phyloP scores from a whole-genome alignment of 2,329 filamentous ascomycete species.

The Seiridium cupressi region DNA sequence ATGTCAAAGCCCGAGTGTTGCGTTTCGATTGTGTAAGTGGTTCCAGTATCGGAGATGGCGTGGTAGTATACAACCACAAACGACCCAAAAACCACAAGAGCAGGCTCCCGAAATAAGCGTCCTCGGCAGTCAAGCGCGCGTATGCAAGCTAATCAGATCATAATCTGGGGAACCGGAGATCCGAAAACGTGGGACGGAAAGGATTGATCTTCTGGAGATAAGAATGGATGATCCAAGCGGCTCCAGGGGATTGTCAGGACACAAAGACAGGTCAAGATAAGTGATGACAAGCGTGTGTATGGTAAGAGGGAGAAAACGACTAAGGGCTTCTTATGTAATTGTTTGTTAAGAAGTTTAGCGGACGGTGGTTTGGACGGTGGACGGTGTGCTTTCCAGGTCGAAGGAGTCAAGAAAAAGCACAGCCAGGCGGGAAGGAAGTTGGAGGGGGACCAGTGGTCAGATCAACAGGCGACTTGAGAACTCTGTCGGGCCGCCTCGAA shows the following conservation, averaged over 20 bases:
- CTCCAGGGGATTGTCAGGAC: conserved; percentile 23
- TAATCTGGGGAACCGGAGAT: conserved; percentile 37
- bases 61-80: conserved; percentile 8
- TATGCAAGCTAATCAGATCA: conserved; percentile 41
- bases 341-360: conserved; percentile 11
- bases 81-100: not conserved
- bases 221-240: conserved; percentile 31
- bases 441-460: not conserved
- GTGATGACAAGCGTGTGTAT: conserved; percentile 26
- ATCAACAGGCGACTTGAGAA: conserved; percentile 1
- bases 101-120: not conserved
- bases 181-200: conserved; percentile 35
- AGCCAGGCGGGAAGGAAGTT: not conserved
- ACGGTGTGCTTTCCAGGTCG: conserved; percentile 2
- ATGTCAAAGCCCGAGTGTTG: not conserved
- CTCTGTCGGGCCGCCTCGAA: conserved; percentile 1
- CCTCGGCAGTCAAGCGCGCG: conserved; percentile 16
- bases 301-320: conserved; percentile 21
- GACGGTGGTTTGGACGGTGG: not conserved
- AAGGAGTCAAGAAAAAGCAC: not conserved
- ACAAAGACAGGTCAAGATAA: conserved; percentile 15
- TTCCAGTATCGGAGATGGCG: conserved; percentile 9
- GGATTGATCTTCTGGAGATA: conserved; percentile 26
- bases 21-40: conserved; percentile 7
- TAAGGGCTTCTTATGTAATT: conserved; percentile 13